These are phyloP conservation scores for Torulaspora maleeae DNA, from an alignment of 805 yeast genomes.

Conservation along the genomic window DNA sequence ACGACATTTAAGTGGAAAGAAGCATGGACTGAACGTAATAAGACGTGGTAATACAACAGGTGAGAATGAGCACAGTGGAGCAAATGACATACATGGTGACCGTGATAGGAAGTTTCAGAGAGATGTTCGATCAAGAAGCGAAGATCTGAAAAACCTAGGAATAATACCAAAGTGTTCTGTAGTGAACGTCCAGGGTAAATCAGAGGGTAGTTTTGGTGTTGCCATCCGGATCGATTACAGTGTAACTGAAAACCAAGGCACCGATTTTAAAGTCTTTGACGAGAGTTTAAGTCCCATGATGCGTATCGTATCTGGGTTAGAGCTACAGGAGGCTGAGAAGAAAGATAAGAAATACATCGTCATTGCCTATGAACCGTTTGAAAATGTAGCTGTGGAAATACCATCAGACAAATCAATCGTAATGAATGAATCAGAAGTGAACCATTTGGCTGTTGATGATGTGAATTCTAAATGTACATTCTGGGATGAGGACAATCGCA, in stretches of 20 bases:
- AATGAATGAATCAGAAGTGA: constrained; percentile 36
- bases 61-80: neutral
- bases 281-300: constrained; percentile 47
- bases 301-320: constrained; percentile 73
- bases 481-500: constrained; percentile 68
- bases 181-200: constrained; percentile 62
- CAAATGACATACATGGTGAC: constrained; percentile 17
- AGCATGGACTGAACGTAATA: constrained; percentile 71
- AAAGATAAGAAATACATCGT: constrained; percentile 55
- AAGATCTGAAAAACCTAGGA: constrained; percentile 16
- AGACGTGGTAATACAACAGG: constrained; percentile 46
- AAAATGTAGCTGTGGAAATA: constrained; percentile 68
- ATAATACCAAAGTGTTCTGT: constrained; percentile 60
- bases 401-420: constrained; percentile 50
- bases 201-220: constrained; percentile 57
- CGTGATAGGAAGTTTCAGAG: constrained; percentile 29
- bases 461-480: constrained; percentile 49
- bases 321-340: constrained; percentile 51
- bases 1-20: constrained; percentile 78
- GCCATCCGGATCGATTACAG: constrained; percentile 52
- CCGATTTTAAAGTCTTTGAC: constrained; percentile 35
- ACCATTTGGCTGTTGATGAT: constrained; percentile 35
- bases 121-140: constrained; percentile 19
- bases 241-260: constrained; percentile 22
- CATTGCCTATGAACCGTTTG: constrained; percentile 86